A percentile compares a stretch with the other conserved stretches of the same genome.
phyloP scores from a whole-genome alignment of 192 early-diverging fungal genomes.

The Podila verticillata region DNA sequence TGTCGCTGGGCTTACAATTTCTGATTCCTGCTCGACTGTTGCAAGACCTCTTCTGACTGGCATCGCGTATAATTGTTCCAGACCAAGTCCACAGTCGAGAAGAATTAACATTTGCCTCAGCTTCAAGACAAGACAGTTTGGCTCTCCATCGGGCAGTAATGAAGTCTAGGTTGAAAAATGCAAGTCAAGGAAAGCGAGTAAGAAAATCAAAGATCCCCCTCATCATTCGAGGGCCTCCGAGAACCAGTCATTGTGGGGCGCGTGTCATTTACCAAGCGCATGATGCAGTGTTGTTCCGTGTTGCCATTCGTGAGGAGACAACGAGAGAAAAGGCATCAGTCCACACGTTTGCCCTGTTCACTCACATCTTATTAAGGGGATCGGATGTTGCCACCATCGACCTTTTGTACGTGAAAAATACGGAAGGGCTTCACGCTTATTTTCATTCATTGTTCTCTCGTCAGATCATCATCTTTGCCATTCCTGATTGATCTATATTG shows the following conservation, averaged over 20 bases:
- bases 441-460: no score
- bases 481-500: no score
- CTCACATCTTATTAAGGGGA: no score
- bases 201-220: no score
- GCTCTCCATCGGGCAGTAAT: slow-evolving; percentile 42
- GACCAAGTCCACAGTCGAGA: slow-evolving; percentile 54
- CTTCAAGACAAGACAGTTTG: slow-evolving; percentile 53
- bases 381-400: no score
- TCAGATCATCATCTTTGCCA: no score
- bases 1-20: slow-evolving; percentile 1
- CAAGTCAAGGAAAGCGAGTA: neutral
- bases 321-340: no score
- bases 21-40: slow-evolving; percentile 18
- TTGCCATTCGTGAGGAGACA: no score
- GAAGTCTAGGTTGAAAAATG: slow-evolving; percentile 18
- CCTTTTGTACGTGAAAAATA: no score
- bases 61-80: slow-evolving; percentile 47
- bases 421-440: no score
- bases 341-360: no score
- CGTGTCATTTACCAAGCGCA: slow-evolving; percentile 1
- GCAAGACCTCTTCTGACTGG: slow-evolving; percentile 37
- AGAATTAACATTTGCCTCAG: slow-evolving; percentile 54
- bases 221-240: no score
- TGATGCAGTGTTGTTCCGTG: neutral
- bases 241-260: neutral